phyloP scores from a whole-genome alignment of 2,329 filamentous ascomycete genomes.

The Talaromyces sp. region DNA sequence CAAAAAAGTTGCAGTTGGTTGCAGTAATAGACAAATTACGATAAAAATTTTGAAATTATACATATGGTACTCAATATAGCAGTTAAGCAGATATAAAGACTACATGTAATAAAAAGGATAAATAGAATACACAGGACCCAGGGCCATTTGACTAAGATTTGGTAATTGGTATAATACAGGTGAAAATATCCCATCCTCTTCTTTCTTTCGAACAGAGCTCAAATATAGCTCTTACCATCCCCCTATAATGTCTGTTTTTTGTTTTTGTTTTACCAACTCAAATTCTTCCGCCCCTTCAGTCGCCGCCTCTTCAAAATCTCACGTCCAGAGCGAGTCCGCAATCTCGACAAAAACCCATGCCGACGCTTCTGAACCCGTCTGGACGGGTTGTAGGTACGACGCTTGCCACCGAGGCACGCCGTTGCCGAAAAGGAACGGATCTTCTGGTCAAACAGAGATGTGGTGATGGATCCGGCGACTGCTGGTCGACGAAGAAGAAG shows the following conservation, averaged over 20 bases:
- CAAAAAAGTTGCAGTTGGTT: constrained; percentile 9
- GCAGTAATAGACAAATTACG: not conserved
- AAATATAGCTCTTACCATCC: not conserved
- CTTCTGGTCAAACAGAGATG: constrained; percentile 22
- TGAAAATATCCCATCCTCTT: not conserved
- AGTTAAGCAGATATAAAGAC: no score
- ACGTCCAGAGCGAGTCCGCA: constrained; percentile 51
- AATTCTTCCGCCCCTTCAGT: constrained; percentile 48
- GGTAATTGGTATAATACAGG: not conserved
- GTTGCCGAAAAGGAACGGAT: constrained; percentile 42
- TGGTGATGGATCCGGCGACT: constrained; percentile 1
- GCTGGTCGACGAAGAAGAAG: constrained; percentile 12
- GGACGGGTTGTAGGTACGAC: constrained; percentile 57
- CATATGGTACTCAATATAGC: no score
- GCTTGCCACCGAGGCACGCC: constrained; percentile 37
- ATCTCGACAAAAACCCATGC: constrained; percentile 55
- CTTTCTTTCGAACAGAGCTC: not conserved
- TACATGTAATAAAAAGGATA: not conserved
- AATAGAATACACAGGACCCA: not conserved
- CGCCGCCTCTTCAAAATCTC: constrained; percentile 51
- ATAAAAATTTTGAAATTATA: no score
- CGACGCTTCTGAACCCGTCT: constrained; percentile 58
- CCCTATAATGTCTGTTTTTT: not conserved
- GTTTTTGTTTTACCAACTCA: constrained; percentile 45
- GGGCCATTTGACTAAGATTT: not conserved